Evolutionary conservation across 2,329 filamentous ascomycete species (phyloP).

Genomic region (Fusarium sp.): DNA sequence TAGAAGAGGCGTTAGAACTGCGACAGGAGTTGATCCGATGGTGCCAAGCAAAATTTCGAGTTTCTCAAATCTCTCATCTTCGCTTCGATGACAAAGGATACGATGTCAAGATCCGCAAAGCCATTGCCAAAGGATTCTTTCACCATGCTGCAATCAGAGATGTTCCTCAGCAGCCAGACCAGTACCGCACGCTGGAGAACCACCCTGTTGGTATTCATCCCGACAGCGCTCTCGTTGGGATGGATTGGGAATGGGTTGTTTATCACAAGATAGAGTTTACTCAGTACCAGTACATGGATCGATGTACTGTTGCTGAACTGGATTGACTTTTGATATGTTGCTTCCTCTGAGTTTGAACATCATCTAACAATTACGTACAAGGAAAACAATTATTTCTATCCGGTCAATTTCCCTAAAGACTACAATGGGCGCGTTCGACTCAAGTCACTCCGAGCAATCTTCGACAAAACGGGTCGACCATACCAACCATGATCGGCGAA

Average conservation of each 20-base stretch:
- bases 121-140: background rate
- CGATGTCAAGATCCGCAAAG: background rate
- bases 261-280: background rate
- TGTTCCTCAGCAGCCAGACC: rapidly evolving
- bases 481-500: background rate
- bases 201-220: background rate
- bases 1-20: background rate
- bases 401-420: background rate
- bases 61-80: background rate
- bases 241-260: background rate
- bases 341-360: no score
- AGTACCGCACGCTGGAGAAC: background rate
- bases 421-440: background rate
- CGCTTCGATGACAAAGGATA: background rate
- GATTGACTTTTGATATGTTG: background rate
- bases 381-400: background rate
- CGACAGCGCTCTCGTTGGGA: background rate
- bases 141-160: background rate
- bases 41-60: background rate
- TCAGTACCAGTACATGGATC: background rate
- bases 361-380: no score
- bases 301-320: background rate
- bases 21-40: background rate
- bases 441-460: background rate
- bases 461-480: background rate